Conservation (phyloP, 352 stramenopile genomes). For the Blastocystis sp. region DNA sequence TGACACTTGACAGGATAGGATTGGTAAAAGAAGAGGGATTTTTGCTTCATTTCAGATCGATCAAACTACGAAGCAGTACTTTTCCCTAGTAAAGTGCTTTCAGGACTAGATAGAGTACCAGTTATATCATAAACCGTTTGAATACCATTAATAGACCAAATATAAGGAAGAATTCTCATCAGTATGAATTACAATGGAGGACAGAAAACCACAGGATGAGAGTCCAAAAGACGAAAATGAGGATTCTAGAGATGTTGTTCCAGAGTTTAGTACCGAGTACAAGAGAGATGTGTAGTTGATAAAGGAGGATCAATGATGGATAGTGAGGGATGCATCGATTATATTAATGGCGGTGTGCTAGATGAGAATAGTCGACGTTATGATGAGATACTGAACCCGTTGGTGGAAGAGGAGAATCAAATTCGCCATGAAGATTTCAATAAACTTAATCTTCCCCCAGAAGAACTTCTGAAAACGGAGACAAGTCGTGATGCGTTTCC, state of each 20-base stretch:
- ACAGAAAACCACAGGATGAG: background rate
- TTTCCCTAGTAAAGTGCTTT: too few relatives aligned
- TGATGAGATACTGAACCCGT: background rate
- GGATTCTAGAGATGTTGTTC: background rate
- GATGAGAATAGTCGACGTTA: background rate
- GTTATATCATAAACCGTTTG: too few relatives aligned
- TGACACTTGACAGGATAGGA: background rate
- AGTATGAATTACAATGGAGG: background rate
- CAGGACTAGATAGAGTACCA: too few relatives aligned
- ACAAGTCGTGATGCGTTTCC: background rate
- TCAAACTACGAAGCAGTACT: too few relatives aligned
- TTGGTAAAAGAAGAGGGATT: too few relatives aligned
- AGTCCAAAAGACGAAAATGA: background rate
- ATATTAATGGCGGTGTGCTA: background rate
- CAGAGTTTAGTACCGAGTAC: constrained; percentile 4
- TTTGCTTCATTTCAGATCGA: too few relatives aligned
- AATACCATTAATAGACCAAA: background rate
- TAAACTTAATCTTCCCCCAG: constrained; percentile 45
- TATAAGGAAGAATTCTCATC: background rate
- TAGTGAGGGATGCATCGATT: constrained; percentile 18
- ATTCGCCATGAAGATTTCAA: constrained; percentile 10
- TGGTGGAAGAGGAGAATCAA: constrained; percentile 56
- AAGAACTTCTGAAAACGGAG: constrained; percentile 33
- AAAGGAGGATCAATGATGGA: background rate
- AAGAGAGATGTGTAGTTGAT: background rate